Conservation (phyloP, 75 land plant genomes). For the Azolla pinnata region DNA sequence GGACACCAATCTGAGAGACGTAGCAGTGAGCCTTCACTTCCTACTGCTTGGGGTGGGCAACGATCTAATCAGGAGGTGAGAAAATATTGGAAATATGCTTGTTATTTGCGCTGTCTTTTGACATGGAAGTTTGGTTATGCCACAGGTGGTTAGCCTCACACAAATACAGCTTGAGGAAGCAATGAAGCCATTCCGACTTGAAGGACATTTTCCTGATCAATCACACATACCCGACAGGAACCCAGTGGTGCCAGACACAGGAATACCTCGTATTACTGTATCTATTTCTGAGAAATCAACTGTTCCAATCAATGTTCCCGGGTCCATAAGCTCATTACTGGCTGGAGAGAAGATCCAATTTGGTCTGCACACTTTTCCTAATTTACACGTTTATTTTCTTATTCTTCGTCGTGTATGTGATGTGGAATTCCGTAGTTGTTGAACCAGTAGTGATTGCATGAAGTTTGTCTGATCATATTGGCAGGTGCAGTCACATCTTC, state of each 20-base stretch:
- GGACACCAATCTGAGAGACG: too few species aligned
- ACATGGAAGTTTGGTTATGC: too few species aligned
- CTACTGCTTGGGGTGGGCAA: conserved; percentile 2
- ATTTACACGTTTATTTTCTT: not conserved
- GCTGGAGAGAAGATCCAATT: conserved; percentile 95
- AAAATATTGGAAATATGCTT: too few species aligned
- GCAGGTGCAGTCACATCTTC: conserved; percentile 93
- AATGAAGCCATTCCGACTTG: conserved; percentile 70
- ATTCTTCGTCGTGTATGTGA: not conserved
- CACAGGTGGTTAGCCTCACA: conserved; percentile 70
- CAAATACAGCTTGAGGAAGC: conserved; percentile 93
- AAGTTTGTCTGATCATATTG: conserved; percentile 4
- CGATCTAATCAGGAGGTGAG: not conserved
- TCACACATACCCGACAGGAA: conserved; percentile 5
- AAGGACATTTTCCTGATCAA: conserved; percentile 9
- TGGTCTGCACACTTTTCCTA: conserved; percentile 36
- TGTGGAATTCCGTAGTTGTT: not conserved
- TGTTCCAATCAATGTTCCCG: conserved; percentile 29
- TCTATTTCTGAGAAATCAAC: conserved; percentile 45
- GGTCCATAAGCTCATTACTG: conserved; percentile 68
- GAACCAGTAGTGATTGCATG: not conserved
- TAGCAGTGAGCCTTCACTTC: not conserved
- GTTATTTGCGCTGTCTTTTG: too few species aligned
- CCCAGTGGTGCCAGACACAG: conserved; percentile 35
- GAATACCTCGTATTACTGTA: conserved; percentile 29